These are phyloP conservation scores for Pythium biforme DNA, from an alignment of 352 stramenopile species.

Conservation along the genomic window DNA sequence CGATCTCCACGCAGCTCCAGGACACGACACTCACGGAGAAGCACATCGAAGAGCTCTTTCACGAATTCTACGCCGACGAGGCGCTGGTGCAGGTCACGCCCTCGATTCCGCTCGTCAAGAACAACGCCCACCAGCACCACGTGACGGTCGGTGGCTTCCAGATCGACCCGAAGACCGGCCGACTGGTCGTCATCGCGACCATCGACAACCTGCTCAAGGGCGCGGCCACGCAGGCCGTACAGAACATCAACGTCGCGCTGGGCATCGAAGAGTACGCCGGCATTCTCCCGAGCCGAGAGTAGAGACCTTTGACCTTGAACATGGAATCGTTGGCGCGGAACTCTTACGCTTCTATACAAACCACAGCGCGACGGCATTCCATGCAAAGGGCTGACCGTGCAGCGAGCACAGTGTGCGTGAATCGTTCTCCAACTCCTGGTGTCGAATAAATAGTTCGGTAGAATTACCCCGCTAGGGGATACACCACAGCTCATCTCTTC, in stretches of 20 bases:
- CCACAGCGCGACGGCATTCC: too few species aligned
- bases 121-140: constrained; percentile 75
- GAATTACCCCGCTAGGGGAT: neutral
- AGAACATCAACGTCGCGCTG: constrained; percentile 95
- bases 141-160: constrained; percentile 87
- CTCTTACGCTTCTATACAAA: too few species aligned
- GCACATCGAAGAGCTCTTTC: constrained; percentile 71
- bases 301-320: neutral
- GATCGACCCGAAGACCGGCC: constrained; percentile 79
- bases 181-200: constrained; percentile 84
- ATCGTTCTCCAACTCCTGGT: neutral
- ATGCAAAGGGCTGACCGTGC: too few species aligned
- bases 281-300: constrained; percentile 35
- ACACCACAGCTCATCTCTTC: constrained; percentile 16
- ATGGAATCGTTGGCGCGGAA: neutral
- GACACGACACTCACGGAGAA: constrained; percentile 66
- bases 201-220: constrained; percentile 96
- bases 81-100: constrained; percentile 78
- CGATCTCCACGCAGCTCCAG: constrained; percentile 77
- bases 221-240: constrained; percentile 90
- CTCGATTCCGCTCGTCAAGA: constrained; percentile 72
- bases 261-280: constrained; percentile 87
- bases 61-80: constrained; percentile 82
- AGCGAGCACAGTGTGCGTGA: too few species aligned
- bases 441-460: constrained; percentile 17